A percentile compares a stretch with the other conserved stretches of the same genome.
Conservation (phyloP, 306 rosid species). For the Oxytropis ochrocephala region DNA sequence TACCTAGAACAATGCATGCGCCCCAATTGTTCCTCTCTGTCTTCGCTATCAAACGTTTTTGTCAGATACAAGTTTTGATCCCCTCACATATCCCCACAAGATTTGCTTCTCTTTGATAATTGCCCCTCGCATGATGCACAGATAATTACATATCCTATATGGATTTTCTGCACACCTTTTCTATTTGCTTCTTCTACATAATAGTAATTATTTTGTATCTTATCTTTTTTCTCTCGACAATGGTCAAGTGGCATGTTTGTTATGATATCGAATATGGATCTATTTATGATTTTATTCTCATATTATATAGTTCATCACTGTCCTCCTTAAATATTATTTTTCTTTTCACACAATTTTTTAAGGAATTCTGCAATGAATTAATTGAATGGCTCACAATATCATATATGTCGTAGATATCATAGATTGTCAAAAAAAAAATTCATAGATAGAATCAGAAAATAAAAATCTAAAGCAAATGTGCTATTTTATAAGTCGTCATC, state of each 20-base stretch:
- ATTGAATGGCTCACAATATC: too few species aligned
- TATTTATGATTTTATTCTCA: constrained; percentile 26
- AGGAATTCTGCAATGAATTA: neutral
- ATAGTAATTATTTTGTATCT: constrained; percentile 18
- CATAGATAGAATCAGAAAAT: too few species aligned
- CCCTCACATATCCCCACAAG: constrained; percentile 48
- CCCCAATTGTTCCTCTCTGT: constrained; percentile 3
- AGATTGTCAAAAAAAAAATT: too few species aligned
- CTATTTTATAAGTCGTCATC: too few species aligned
- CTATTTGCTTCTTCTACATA: neutral
- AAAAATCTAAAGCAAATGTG: too few species aligned
- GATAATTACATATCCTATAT: constrained; percentile 12
- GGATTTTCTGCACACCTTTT: constrained; percentile 36
- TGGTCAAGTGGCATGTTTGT: constrained; percentile 18
- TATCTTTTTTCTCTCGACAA: neutral
- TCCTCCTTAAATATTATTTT: neutral
- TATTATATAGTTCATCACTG: neutral
- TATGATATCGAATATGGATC: neutral
- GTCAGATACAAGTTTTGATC: constrained; percentile 32
- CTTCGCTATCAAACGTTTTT: neutral
- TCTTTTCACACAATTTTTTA: neutral
- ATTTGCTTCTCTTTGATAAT: constrained; percentile 22
- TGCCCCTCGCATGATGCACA: neutral
- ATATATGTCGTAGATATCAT: too few species aligned
- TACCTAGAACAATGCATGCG: neutral